Evolutionary conservation across 495 filamentous ascomycete genomes (phyloP), one percentile per base, ranked within the genome.

Genomic region (Xylaria palmicola): DNA sequence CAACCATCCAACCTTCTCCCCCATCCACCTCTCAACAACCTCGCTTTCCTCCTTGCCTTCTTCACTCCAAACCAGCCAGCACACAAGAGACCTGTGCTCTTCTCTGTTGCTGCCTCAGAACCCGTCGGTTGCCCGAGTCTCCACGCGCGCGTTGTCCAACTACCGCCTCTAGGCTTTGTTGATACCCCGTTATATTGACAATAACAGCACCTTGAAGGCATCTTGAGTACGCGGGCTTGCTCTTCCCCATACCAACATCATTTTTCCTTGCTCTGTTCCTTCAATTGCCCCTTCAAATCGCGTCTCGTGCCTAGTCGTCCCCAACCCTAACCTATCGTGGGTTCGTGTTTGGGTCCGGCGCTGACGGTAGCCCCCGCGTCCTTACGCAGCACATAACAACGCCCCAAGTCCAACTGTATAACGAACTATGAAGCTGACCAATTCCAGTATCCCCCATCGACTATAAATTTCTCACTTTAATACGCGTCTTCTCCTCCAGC

Each of bases 21-120:
- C 30, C 44, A 44, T 59, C 40, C 60, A 57, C 63, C 40, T 63
- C 30, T 63, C 53, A 54, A 55, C 41, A 10, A 62, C 65, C 45
- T 62, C 27, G 63, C 41, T 62, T 59, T 32, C 63, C 62, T 54
- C 70, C 68, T 70, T 68, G 58, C 65, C 65, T 65, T 64, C 59
- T 22, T 20, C 47, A 22, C 34, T 30, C 15, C 36, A 44, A 60
- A 66, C 17, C 47, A 34, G 58, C 65, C 37, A 19, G 2, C 20
- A 27, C 20, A 13, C 4, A 7, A 15, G 27, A 32, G 19, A 36
- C 47, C 57, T 44, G 27, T 36, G 34, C 56, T 59, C 22, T 43
- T 44, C 53, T 44, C 40, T 17, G 44, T 36, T 49, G 44, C 40
- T 60, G 20, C 37, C 26, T 13, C 3, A 7, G 22, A 36, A 20